Conservation (phyloP, 768 basidiomycete genomes). For the Kwoniella dendrophila region DNA sequence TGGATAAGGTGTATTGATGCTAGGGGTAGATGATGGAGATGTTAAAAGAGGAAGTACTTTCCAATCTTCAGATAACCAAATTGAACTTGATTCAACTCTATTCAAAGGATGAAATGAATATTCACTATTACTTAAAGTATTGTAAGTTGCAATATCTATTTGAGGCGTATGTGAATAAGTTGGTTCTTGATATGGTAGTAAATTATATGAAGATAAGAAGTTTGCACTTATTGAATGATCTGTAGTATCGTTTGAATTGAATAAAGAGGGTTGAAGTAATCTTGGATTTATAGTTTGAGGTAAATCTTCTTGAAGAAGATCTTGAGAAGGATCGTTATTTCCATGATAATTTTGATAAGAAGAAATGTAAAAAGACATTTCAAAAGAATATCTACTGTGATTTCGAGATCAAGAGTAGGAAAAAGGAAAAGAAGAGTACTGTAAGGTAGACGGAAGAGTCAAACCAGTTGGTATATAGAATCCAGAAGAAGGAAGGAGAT, state of each 20-base stretch:
- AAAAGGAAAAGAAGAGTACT: too few species aligned
- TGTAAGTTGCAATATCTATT: neutral
- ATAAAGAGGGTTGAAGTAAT: neutral
- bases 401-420: too few species aligned
- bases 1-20: neutral
- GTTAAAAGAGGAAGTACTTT: neutral
- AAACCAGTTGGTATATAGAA: too few species aligned
- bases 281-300: conserved; percentile 2
- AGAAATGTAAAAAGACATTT: too few species aligned
- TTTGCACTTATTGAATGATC: neutral
- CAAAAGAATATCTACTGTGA: too few species aligned
- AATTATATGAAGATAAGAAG: neutral
- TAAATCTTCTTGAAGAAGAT: neutral
- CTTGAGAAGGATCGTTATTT: neutral
- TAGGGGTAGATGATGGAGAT: neutral
- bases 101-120: conserved; percentile 2
- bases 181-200: neutral
- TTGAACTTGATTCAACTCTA: neutral
- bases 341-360: neutral
- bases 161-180: neutral
- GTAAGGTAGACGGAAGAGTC: too few species aligned
- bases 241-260: neutral
- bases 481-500: too few species aligned
- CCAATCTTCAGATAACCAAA: conserved; percentile 13
- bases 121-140: neutral